Evolutionary conservation across 306 rosid genomes (phyloP), one percentile per base, ranked within the genome.

Genomic region (Lagenaria siceraria): DNA sequence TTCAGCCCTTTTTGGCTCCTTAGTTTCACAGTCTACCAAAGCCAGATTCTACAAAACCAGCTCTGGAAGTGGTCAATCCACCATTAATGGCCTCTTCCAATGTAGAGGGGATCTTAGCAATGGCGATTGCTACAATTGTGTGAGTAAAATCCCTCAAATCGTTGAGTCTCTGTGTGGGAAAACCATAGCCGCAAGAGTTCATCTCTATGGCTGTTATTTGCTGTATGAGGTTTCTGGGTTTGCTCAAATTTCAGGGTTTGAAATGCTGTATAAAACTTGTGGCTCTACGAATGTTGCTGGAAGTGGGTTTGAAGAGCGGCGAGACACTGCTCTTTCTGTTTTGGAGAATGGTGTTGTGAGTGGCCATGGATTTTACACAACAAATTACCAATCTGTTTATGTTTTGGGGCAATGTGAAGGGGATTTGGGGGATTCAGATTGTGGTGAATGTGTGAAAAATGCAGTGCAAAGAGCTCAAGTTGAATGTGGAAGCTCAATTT

Each of bases 351-450:
- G 98, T 18, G 96, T 94, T 7, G 88, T 84, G 48, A 82, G 93
- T 31, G 90, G 87, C 42, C 97, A 89, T 78, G 98, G 98, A 3
- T 94, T 92, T 54, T 94, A 90, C 72, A 83, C 98, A 2, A 89
- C 91, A 3, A 91, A 79, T 79, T 94, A 94, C 51, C 87, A 90
- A 77, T 59, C 85, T 19, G 65, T 94, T 73, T 94, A 90, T 83
- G 85, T 94, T 55, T 79, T 94, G 88, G 98, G 87, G 31, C 98
- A 94, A 71, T 94, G 98, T 74, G 96, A 94, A 79, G 98, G 98
- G 2, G 95, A 87, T 79, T 80, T 94, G 58, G 98, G 98, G 25
- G 97, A 90, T 74, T 83, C 95, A 1, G 97, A 94, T 78, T 94
- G 98, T 68, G 96, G 96, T 0, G 93, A 85, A 65, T 92, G 97